phyloP scores from a whole-genome alignment of 768 basidiomycete species.

The Termitomyces sp. region DNA sequence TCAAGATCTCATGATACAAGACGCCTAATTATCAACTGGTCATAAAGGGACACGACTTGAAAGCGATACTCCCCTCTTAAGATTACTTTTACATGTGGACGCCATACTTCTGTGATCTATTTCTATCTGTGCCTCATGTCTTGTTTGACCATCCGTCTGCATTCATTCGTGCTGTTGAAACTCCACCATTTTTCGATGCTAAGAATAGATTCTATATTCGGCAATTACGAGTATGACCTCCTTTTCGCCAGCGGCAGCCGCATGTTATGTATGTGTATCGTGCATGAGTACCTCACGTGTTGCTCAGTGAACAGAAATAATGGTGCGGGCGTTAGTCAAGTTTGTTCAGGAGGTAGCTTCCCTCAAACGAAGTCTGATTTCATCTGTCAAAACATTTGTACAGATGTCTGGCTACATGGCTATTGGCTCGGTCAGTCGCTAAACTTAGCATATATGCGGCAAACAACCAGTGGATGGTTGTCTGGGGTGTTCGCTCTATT shows the following conservation, averaged over 20 bases:
- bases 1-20: neutral
- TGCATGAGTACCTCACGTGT: constrained; percentile 4
- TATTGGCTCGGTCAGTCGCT: neutral
- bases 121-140: neutral
- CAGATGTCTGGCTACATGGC: neutral
- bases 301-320: neutral
- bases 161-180: neutral
- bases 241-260: constrained; percentile 4
- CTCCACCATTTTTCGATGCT: no score
- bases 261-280: neutral
- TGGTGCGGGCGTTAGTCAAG: neutral
- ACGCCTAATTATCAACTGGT: no score
- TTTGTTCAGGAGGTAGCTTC: neutral
- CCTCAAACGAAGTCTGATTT: neutral
- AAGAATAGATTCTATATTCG: neutral
- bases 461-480: constrained; percentile 5
- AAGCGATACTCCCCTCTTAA: neutral
- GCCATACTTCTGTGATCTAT: neutral
- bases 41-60: neutral
- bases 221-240: neutral
- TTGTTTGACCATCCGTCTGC: neutral
- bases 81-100: neutral
- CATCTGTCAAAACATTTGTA: neutral
- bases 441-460: neutral
- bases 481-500: constrained; percentile 8